phyloP scores from a whole-genome alignment of 345 rosid genomes.

The Lumnitzera littorea region DNA sequence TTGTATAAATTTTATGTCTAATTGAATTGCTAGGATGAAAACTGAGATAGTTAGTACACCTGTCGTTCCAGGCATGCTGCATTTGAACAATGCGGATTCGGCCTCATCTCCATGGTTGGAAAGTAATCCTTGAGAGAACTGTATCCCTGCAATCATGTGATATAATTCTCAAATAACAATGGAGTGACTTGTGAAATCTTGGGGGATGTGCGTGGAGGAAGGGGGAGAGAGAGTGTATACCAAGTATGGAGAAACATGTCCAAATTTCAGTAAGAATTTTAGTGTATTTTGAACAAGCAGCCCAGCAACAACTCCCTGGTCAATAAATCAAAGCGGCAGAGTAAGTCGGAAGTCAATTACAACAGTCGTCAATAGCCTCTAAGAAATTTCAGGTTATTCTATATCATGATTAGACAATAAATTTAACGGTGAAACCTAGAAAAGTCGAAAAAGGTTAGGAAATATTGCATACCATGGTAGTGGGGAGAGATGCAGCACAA shows the following conservation, averaged over 20 bases:
- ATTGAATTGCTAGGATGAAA: conserved; percentile 4
- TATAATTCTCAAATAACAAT: conserved; percentile 6
- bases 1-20: conserved; percentile 7
- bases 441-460: not conserved
- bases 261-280: conserved; percentile 74
- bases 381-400: too few relatives aligned
- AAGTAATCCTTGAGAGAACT: conserved; percentile 92
- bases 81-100: conserved; percentile 92
- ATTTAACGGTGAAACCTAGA: not conserved
- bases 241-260: conserved; percentile 83
- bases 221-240: conserved; percentile 28
- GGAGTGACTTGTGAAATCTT: not conserved
- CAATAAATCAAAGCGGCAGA: conserved; percentile 10
- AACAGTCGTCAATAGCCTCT: too few relatives aligned
- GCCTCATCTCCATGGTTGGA: conserved; percentile 96
- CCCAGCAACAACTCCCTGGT: conserved; percentile 95
- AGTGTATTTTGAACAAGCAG: conserved; percentile 88
- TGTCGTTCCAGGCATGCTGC: conserved; percentile 84
- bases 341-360: not conserved
- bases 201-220: not conserved
- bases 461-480: conserved; percentile 60
- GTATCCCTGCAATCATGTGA: conserved; percentile 57
- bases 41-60: conserved; percentile 33
- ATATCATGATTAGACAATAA: too few relatives aligned
- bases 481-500: conserved; percentile 94